Evolutionary conservation across 176 grass and related monocot species (phyloP), one percentile per base, ranked within the genome.

Genomic region (Cymbopogon citratus): DNA sequence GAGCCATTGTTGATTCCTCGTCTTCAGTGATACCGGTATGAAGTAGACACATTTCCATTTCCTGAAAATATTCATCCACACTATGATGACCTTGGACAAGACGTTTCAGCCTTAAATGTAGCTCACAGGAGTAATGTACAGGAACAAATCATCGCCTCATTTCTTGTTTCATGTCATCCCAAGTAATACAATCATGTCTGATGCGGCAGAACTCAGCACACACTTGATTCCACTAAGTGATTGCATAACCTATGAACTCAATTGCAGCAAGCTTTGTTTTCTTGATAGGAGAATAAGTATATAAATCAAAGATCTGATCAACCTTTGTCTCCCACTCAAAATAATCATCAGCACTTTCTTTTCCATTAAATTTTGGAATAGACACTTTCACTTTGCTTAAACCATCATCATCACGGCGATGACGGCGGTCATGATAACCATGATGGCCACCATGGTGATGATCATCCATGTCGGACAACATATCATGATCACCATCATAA

Each of bases 281-380:
- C 6, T 7, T 38, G 5, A 38, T 6, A 38, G 36, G 36, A 38
- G 5, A 7, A 38, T 38, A 38, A 38, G 5, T 6, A 38, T 38
- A 7, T 38, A 38, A 38, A 7, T 38, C 36, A 38, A 38, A 38
- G 5, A 74, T 51, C 0, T 74, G 71, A 0, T 54, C 71, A 8
- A 74, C 71, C 13, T 74, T 74, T 25, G 44, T 49, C 7, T 74
- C 71, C 71, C 46, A 74, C 6, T 74, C 44, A 74, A n/a, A 74
- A 13, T 74, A 74, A n/a, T 1, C 13, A 74, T 54, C 28, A 35
- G 28, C 71, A 74, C n/a, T 54, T 9, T 74, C 44, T 27, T 52
- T 34, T 0, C 27, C 41, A 0, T 0, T 72, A 2, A 72, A 48
- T 18, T 12, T 12, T 27, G 69, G 23, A 46, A 72, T 48, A 5